Conservation (phyloP, 2,329 filamentous ascomycete genomes). For the Clarireedia hainanense region DNA sequence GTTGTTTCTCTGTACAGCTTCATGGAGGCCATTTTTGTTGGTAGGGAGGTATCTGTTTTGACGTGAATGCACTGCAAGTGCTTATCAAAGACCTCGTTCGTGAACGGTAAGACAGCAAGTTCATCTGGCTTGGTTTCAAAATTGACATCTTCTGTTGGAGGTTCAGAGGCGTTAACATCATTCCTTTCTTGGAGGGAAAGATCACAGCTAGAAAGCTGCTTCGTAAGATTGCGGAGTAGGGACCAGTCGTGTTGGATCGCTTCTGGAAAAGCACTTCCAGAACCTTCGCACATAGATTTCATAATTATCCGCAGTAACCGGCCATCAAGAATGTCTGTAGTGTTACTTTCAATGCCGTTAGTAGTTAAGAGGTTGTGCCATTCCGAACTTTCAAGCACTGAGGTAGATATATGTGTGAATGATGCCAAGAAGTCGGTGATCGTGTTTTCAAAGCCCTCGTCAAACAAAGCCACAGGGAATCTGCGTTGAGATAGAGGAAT, state of each 20-base stretch:
- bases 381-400: constrained; percentile 29
- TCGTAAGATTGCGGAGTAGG: constrained; percentile 21
- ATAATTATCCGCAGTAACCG: constrained; percentile 32
- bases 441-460: constrained; percentile 26
- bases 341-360: constrained; percentile 33
- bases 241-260: constrained; percentile 22
- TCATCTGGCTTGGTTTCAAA: constrained; percentile 10
- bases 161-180: constrained; percentile 14
- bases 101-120: constrained; percentile 37
- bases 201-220: constrained; percentile 27
- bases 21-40: constrained; percentile 18
- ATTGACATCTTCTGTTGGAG: constrained; percentile 11
- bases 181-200: constrained; percentile 24
- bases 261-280: constrained; percentile 15
- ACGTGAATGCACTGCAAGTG: constrained; percentile 38
- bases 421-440: constrained; percentile 32
- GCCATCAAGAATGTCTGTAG: constrained; percentile 50
- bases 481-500: constrained; percentile 34
- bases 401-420: constrained; percentile 31
- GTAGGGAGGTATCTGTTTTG: constrained; percentile 25
- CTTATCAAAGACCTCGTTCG: constrained; percentile 38
- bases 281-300: constrained; percentile 21
- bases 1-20: constrained; percentile 40
- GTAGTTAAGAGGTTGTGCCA: constrained; percentile 20
- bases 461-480: constrained; percentile 29